Base-by-base conservation (phyloP, 352 stramenopile species). In the Plasmopara halstedii region DNA sequence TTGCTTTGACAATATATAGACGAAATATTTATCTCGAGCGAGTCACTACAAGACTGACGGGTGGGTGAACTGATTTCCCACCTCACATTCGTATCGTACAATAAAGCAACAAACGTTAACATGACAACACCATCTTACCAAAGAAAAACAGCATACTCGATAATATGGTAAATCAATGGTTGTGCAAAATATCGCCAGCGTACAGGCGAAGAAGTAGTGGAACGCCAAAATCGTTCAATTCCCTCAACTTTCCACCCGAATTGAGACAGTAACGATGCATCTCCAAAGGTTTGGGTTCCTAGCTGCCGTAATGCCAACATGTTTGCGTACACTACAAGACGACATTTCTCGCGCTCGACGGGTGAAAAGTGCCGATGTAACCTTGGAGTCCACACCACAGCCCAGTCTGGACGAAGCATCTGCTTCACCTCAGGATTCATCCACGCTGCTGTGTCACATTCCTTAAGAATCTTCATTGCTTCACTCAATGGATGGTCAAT, bases 111-210 rank as follows among this genome's bases (percentile, higher is more conserved):
- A n/a, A n/a, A n/a, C n/a, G n/a, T n/a, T n/a, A n/a, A n/a, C n/a
- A n/a, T n/a, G n/a, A n/a, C n/a, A 45, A 50, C 31, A 18, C 15
- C 23, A 41, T 54, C 49, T 76, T 53, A 85, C 70, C 68, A 85
- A 1, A 83, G 62, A 42, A 65, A 82, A 20, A 82, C 46, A n/a
- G 72, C 75, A 35, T 62, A 82, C 43, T 80, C 66, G 32, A 83
- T 44, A 46, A 85, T 76, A 42, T 67, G 72, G 5, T 56, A 45
- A 17, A 85, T 29, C 20, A 83, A 22, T 7, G 62, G 68, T 25
- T 42, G 56, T 2, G 70, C 40, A 15, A 87, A 37, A 36, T 71
- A 83, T 42, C 39, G 27, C 75, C 75, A 87, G 14, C 43, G 46
- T 42, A 75, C 51, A 8, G 2, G 15, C 1, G 53, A 53, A 7